Evolutionary conservation across 2,329 filamentous ascomycete genomes (phyloP).

Genomic region (Blastomyces silverae): DNA sequence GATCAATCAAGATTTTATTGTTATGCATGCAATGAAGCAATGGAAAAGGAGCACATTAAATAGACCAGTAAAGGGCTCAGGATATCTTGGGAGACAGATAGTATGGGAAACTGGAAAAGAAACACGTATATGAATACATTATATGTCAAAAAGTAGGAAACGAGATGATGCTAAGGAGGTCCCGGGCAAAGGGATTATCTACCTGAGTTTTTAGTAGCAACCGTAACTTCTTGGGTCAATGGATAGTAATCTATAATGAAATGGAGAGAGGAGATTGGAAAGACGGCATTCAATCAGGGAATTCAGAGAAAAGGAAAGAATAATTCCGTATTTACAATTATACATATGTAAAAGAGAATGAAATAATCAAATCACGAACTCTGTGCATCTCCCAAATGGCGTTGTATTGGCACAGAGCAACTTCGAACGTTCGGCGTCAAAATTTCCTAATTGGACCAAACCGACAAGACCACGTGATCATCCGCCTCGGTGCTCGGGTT

Average conservation of each 20-base stretch:
- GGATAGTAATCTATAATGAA: neutral
- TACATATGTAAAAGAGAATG: neutral
- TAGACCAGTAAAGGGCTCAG: too few species aligned
- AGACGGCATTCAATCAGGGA: neutral
- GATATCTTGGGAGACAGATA: neutral
- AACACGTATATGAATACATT: neutral
- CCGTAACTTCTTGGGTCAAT: neutral
- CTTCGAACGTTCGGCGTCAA: constrained; percentile 2
- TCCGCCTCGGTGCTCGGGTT: neutral
- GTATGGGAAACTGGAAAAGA: too few species aligned
- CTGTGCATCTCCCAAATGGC: too few species aligned
- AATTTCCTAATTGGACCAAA: neutral
- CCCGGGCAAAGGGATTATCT: neutral
- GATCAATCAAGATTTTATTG: neutral
- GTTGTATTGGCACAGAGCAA: neutral
- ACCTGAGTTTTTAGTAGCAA: neutral
- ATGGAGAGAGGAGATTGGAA: neutral
- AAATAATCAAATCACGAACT: neutral
- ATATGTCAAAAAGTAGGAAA: neutral
- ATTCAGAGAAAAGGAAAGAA: neutral
- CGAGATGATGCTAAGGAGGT: too few species aligned
- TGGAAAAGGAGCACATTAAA: neutral
- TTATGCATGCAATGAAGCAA: neutral
- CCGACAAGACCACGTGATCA: neutral
- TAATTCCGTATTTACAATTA: neutral